Conservation (phyloP, 371 early-diverging fungal genomes). For the Syncephalastrum monosporum region DNA sequence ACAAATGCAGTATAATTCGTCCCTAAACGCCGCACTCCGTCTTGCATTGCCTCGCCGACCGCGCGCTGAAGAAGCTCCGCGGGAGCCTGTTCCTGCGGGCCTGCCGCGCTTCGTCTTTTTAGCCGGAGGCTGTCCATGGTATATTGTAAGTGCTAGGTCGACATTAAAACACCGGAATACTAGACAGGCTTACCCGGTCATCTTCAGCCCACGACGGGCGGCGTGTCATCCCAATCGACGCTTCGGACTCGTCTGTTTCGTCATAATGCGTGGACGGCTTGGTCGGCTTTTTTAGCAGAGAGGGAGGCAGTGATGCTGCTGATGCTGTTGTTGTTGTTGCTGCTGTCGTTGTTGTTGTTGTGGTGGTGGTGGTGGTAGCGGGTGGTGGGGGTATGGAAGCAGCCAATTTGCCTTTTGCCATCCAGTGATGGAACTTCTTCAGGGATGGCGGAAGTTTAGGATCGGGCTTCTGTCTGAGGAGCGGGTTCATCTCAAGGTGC, state of each 20-base stretch:
- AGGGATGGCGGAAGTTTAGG: conserved; percentile 11
- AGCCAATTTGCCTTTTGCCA: conserved; percentile 19
- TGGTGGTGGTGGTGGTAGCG: conserved; percentile 15
- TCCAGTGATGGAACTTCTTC: conserved; percentile 29
- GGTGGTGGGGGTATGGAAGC: conserved; percentile 11
- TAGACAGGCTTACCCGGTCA: conserved; percentile 11
- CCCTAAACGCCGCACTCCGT: neutral
- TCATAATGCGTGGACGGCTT: neutral
- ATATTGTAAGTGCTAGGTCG: neutral
- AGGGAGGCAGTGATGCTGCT: too few relatives aligned
- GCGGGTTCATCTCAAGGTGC: neutral
- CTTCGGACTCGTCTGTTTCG: conserved; percentile 1
- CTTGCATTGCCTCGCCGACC: neutral
- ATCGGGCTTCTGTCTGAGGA: neutral
- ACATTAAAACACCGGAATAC: neutral
- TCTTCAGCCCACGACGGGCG: conserved; percentile 13
- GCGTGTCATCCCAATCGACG: neutral
- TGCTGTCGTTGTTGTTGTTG: conserved; percentile 8
- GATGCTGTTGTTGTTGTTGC: too few relatives aligned
- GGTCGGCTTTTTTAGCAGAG: neutral
- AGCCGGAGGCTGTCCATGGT: conserved; percentile 6
- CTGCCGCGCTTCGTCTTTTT: conserved; percentile 12
- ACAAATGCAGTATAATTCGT: conserved; percentile 54
- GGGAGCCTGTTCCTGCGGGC: conserved; percentile 3
- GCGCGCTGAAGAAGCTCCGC: conserved; percentile 1